Conservation (phyloP, 495 filamentous ascomycete species). For the Aspergillus mulundensis region DNA sequence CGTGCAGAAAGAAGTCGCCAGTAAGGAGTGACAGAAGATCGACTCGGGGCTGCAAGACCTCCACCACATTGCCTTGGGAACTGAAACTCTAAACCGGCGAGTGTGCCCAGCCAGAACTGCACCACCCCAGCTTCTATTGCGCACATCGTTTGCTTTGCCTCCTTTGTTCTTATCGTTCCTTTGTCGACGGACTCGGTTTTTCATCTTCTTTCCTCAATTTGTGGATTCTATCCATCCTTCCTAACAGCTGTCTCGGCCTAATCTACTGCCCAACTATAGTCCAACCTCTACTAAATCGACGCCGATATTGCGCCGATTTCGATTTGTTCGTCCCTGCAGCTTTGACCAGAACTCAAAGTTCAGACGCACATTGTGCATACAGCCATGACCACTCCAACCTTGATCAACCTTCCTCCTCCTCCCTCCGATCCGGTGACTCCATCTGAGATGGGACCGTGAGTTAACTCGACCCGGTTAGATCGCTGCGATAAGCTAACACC, state of each 20-base stretch:
- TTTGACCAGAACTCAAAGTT: neutral
- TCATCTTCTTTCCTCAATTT: neutral
- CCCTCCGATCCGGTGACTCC: constrained; percentile 84
- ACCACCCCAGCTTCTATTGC: neutral
- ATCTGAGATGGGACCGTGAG: constrained; percentile 82
- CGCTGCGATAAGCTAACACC: constrained; percentile 12
- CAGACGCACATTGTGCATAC: neutral
- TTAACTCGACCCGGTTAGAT: neutral
- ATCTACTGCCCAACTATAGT: constrained; percentile 6
- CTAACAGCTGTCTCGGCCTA: neutral
- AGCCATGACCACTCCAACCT: constrained; percentile 50
- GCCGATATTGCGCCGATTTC: neutral
- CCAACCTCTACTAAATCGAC: neutral
- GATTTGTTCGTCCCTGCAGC: neutral
- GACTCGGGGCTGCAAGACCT: neutral
- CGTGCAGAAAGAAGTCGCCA: neutral
- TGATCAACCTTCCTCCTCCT: constrained; percentile 83
- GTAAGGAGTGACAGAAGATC: neutral
- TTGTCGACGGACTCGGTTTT: neutral
- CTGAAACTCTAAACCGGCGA: neutral
- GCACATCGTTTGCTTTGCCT: neutral
- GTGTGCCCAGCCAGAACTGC: neutral
- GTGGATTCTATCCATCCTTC: neutral
- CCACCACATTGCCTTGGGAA: neutral
- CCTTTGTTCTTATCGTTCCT: neutral